Conservation (phyloP, 345 rosid species). For the Excoecaria cochinchinensis region DNA sequence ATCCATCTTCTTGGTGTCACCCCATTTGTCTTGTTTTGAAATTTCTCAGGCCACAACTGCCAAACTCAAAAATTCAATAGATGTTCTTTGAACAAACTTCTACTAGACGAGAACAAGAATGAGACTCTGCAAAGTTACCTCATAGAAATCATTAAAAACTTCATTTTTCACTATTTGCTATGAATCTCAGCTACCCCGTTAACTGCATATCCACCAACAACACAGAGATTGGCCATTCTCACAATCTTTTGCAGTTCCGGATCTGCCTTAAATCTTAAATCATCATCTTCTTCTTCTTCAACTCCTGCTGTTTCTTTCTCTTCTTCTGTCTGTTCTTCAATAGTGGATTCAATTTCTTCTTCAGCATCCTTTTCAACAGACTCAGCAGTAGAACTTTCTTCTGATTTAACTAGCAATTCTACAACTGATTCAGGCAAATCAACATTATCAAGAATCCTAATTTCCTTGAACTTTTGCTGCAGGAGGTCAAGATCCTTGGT, state of each 20-base stretch:
- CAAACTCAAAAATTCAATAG: constrained; percentile 2
- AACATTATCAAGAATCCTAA: constrained; percentile 50
- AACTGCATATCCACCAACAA: constrained; percentile 66
- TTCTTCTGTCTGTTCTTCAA: constrained; percentile 19
- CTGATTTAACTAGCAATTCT: constrained; percentile 27
- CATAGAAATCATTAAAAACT: constrained; percentile 60
- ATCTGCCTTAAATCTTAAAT: constrained; percentile 29
- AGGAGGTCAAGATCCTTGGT: constrained; percentile 38
- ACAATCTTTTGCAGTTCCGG: constrained; percentile 39
- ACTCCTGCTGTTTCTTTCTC: constrained; percentile 23
- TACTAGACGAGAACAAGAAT: not conserved
- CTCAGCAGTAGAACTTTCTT: constrained; percentile 22
- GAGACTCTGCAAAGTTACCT: constrained; percentile 34
- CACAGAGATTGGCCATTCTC: constrained; percentile 57
- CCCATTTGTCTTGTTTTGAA: constrained; percentile 58
- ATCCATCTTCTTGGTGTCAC: constrained; percentile 63
- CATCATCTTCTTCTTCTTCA: constrained; percentile 29
- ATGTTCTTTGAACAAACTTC: not conserved
- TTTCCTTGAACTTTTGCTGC: constrained; percentile 42
- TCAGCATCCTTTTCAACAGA: constrained; percentile 24
- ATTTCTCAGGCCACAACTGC: constrained; percentile 57
- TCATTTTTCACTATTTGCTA: constrained; percentile 67
- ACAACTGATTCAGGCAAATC: constrained; percentile 39
- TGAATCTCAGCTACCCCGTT: constrained; percentile 84
- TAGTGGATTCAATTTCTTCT: constrained; percentile 17